phyloP scores from a whole-genome alignment of 345 rosid species.

The Euphorbia lathyris region DNA sequence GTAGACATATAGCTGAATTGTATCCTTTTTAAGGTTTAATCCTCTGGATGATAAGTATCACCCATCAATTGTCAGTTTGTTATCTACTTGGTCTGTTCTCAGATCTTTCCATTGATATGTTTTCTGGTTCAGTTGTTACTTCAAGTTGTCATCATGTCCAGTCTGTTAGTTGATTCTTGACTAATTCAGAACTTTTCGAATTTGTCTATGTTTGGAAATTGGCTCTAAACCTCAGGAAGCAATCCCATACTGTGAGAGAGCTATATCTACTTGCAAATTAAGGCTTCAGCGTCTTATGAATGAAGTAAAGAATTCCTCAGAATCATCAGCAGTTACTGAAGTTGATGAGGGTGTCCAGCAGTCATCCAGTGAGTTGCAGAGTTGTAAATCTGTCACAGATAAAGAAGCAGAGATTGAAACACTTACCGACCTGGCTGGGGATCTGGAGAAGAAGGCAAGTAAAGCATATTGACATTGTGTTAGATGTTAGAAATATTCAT shows the following conservation, averaged over 20 bases:
- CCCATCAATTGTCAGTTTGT: not conserved
- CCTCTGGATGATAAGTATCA: not conserved
- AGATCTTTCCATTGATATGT: not conserved
- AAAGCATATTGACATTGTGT: slow-evolving; percentile 15
- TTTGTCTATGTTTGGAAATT: slow-evolving; percentile 81
- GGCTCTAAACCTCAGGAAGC: slow-evolving; percentile 81
- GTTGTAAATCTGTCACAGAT: slow-evolving; percentile 43
- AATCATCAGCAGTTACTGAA: slow-evolving; percentile 48
- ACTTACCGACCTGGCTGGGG: slow-evolving; percentile 62
- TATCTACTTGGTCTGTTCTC: not conserved
- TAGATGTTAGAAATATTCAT: not conserved
- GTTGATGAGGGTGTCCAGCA: slow-evolving; percentile 50
- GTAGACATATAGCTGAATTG: slow-evolving; percentile 82
- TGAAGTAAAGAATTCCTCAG: slow-evolving; percentile 53
- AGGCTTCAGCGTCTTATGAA: slow-evolving; percentile 52
- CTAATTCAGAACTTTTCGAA: slow-evolving; percentile 74
- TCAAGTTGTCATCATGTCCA: not conserved
- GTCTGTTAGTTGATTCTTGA: slow-evolving; percentile 34
- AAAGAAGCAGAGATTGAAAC: slow-evolving; percentile 74
- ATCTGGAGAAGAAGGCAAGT: slow-evolving; percentile 86
- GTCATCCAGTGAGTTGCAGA: slow-evolving; percentile 48
- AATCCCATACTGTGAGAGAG: slow-evolving; percentile 71
- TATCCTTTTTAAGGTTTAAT: slow-evolving; percentile 52
- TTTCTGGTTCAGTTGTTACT: not conserved
- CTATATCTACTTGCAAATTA: slow-evolving; percentile 69